Evolutionary conservation across 768 basidiomycete species (phyloP), one percentile per base, ranked within the genome.

Genomic region (Boletus rubroflammeus): DNA sequence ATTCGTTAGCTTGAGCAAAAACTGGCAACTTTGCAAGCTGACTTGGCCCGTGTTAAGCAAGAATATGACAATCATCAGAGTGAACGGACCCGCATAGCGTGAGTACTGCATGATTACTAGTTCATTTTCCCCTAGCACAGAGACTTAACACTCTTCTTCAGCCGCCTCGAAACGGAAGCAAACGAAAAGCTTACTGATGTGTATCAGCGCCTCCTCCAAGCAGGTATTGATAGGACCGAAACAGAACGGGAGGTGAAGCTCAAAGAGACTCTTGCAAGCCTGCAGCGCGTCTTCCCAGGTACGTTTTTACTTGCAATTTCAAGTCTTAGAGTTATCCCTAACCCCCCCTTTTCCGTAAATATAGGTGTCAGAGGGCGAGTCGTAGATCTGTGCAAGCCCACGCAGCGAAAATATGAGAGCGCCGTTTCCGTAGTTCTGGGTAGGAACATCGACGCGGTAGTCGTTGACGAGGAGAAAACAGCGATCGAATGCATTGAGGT

Each of bases 401-500:
- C 90, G 2, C 85, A 88, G 50, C 81, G 88, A 51, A 96, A 96
- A 71, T 98, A 96, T 66, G 90, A 97, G 67, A 82, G 83, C 0
- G 93, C 97, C 0, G 90, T 99, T 13, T 85, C 90, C 1, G 92
- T 94, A 31, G 85, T 98, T 23, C 80, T 99, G 2, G 97, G 97
- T 0, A 81, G 96, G 49, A 94, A 98, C 66, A 89, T 94, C 52
- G 97, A 98, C 64, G 90, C 94, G 1, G 82, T 99, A 51, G 92
- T 99, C 8, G 95, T 98, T 1, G 96, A 99, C 64, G 88, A 93
- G 65, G 95, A 98, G 75, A 93, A 91, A 72, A 95, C 91, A 1
- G 97, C 93, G 2, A 97, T 98, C 52, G 93, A 95, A 61, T 98
- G 96, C 68, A 98, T 98, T 63, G 93, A 98, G 78, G 93, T 90